Conservation (phyloP, 169 alveolate species). For the Cryptosporidium andersoni region DNA sequence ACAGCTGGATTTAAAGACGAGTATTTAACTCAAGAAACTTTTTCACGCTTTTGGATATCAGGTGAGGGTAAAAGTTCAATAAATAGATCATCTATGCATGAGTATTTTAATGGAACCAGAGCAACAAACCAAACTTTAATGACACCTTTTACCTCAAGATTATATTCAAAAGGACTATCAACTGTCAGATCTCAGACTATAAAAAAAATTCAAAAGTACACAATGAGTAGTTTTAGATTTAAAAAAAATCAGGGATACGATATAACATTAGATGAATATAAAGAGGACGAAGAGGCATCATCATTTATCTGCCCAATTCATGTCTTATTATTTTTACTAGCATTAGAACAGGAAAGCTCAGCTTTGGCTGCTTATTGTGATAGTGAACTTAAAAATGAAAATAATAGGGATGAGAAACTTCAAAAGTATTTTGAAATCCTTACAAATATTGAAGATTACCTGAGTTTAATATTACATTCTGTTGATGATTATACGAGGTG, state of each 20-base stretch:
- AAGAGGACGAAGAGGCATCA: neutral
- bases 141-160: constrained; percentile 46
- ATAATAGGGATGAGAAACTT: too few relatives aligned
- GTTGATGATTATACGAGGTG: constrained; percentile 8
- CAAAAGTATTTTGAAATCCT: neutral
- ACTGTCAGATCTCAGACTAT: constrained; percentile 49
- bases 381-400: neutral
- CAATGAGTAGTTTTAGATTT: constrained; percentile 12
- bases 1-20: too few relatives aligned
- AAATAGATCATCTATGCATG: neutral
- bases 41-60: too few relatives aligned
- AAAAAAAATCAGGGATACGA: neutral
- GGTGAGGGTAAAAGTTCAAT: too few relatives aligned
- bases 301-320: constrained; percentile 39
- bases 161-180: constrained; percentile 17
- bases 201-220: constrained; percentile 44
- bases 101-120: neutral
- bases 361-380: constrained; percentile 1
- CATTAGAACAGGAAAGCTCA: constrained; percentile 26
- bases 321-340: constrained; percentile 20
- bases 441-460: constrained; percentile 1
- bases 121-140: neutral
- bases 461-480: neutral
- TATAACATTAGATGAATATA: neutral
- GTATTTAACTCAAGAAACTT: too few relatives aligned